Percentiles rank a stretch among this genome's conserved stretches.
Conservation (phyloP, 768 basidiomycete genomes). For the Cytidiella melzeri region DNA sequence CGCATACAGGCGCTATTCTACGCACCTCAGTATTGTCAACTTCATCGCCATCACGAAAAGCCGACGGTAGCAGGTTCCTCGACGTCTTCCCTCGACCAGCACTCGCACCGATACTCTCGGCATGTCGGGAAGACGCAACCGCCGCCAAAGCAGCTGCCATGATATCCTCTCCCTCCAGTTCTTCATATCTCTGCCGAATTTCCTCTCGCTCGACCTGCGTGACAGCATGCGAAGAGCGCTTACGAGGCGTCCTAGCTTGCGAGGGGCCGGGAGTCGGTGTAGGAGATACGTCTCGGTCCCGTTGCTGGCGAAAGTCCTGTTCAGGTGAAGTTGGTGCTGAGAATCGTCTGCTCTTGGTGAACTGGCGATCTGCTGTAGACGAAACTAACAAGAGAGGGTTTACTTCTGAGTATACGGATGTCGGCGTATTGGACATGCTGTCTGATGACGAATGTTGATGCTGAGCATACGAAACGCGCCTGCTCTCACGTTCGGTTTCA, state of each 20-base stretch:
- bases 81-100: constrained; percentile 14
- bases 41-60: constrained; percentile 38
- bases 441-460: constrained; percentile 32
- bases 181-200: constrained; percentile 8
- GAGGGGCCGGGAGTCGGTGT: constrained; percentile 34
- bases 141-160: constrained; percentile 55
- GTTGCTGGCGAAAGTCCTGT: constrained; percentile 20
- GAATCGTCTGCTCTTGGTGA: constrained; percentile 31
- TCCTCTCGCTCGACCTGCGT: constrained; percentile 19
- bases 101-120: constrained; percentile 37
- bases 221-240: constrained; percentile 34
- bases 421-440: constrained; percentile 33
- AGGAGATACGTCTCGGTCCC: constrained; percentile 17
- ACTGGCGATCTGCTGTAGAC: background rate
- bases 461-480: constrained; percentile 21
- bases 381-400: constrained; percentile 18
- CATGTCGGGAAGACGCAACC: constrained; percentile 44
- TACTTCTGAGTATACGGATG: constrained; percentile 23
- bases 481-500: constrained; percentile 73
- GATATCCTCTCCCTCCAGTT: constrained; percentile 33
- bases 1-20: constrained; percentile 1
- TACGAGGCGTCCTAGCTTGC: constrained; percentile 30
- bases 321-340: constrained; percentile 44
- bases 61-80: constrained; percentile 47
- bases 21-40: too few relatives aligned